A percentile compares a stretch with the other conserved stretches of the same genome.
These are phyloP conservation scores for Steccherinum ochraceum DNA, from an alignment of 768 basidiomycete genomes.

Conservation along the genomic window DNA sequence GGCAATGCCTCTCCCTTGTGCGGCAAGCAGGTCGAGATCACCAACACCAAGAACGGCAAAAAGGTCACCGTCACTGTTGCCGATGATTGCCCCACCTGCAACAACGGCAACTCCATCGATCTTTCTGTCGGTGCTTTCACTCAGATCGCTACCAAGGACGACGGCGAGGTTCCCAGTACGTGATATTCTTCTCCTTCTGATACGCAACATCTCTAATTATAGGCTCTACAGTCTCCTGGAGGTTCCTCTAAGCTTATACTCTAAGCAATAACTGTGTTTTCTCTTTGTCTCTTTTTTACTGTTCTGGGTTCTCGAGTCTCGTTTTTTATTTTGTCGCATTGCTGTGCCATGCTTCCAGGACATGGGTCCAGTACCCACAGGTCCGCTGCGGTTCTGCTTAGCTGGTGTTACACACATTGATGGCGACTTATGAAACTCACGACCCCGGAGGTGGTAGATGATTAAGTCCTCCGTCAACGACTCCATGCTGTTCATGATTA, in stretches of 20 bases:
- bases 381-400: constrained; percentile 4
- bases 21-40: constrained; percentile 57
- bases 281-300: neutral
- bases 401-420: constrained; percentile 15
- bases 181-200: constrained; percentile 13
- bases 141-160: constrained; percentile 37
- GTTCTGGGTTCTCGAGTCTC: constrained; percentile 6
- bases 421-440: constrained; percentile 30
- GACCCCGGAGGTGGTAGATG: constrained; percentile 35
- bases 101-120: constrained; percentile 61
- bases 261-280: neutral
- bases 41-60: constrained; percentile 52
- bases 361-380: constrained; percentile 3
- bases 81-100: constrained; percentile 67
- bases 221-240: constrained; percentile 8
- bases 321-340: constrained; percentile 11
- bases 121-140: constrained; percentile 66
- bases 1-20: constrained; percentile 50
- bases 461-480: constrained; percentile 11
- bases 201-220: constrained; percentile 3
- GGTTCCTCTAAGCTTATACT: constrained; percentile 5
- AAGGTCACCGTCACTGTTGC: constrained; percentile 60
- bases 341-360: constrained; percentile 7
- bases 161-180: constrained; percentile 57
- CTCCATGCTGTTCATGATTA: constrained; percentile 12